Base-by-base conservation (phyloP, 345 rosid species). In the Adansonia digitata region DNA sequence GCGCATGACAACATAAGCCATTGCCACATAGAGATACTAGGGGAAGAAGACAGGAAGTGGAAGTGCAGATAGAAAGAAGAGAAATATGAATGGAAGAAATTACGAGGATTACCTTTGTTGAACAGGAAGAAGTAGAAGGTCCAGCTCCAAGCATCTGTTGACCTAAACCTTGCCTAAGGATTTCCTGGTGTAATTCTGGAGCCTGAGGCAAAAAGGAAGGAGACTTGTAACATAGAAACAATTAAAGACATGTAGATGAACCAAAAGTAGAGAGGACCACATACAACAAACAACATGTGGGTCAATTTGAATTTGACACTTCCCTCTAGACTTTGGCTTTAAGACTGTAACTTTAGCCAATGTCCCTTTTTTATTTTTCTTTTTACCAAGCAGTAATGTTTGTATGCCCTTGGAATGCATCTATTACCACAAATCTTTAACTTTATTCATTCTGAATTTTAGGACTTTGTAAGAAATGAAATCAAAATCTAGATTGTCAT, bases 171-270 rank as follows among this genome's bases (percentile, higher is more conserved):
- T 82, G 87, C 79, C 86, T 90, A 65, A 88, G 89, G 40, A 92
- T 62, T 75, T 92, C 90, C 37, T 43, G 8, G 74, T 89, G 98
- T 59, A 94, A 68, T 66, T 86, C 89, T 0, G 97, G 97, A 75
- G 92, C 93, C 98, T 94, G 72, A 11, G 24, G 35, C 27, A 74
- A 66, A 73, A 20, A 42, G 3, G 70, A 59, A 48, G 5, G 27
- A 11, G 1, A 53, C 13, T 43, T 20, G 39, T 20, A n/a, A n/a
- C n/a, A n/a, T n/a, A n/a, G 37, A 13, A 62, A 43, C 37, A 63
- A 7, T 45, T n/a, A 24, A 14, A 13, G 2, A 9, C 31, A 42
- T 66, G 8, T 35, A 34, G 6, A 64, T 64, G 45, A 39, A 37
- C 27, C 22, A 66, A 12, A 42, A 18, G 46, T 63, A 35, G 8